phyloP scores from a whole-genome alignment of 164 flowering plant species.

The Aristolochia fimbriata region DNA sequence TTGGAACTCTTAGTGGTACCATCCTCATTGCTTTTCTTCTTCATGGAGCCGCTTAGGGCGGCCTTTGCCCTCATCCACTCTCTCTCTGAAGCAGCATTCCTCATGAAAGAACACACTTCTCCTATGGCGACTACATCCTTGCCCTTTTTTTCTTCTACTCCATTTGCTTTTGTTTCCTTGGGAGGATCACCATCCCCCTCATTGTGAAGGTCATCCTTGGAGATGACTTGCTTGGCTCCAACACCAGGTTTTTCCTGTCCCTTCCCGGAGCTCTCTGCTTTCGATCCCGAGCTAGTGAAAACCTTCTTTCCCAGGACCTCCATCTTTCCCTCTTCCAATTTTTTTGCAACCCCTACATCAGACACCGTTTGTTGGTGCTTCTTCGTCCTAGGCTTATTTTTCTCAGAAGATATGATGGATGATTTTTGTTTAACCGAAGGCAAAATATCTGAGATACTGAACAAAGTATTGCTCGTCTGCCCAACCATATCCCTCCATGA shows the following conservation, averaged over 20 bases:
- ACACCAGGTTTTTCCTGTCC: constrained; percentile 5
- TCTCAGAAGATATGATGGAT: neutral
- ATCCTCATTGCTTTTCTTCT: constrained; percentile 22
- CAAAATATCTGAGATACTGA: constrained; percentile 53
- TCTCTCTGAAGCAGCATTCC: constrained; percentile 50
- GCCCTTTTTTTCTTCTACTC: constrained; percentile 5
- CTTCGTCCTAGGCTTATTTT: constrained; percentile 1
- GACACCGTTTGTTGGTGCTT: neutral
- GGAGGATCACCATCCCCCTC: constrained; percentile 3
- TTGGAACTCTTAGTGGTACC: neutral
- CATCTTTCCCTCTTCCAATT: constrained; percentile 7
- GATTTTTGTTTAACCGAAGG: constrained; percentile 23
- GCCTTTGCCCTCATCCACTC: constrained; percentile 58
- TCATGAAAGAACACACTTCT: constrained; percentile 58
- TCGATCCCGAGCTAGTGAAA: neutral
- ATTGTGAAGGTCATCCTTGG: constrained; percentile 2
- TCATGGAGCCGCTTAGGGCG: constrained; percentile 37
- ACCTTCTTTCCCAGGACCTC: constrained; percentile 2
- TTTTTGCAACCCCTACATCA: constrained; percentile 5
- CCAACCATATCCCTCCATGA: constrained; percentile 51
- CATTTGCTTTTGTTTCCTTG: constrained; percentile 3
- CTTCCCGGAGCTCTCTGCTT: constrained; percentile 1
- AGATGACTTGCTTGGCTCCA: neutral
- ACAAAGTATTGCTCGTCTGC: constrained; percentile 26
- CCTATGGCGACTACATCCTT: constrained; percentile 10